Conservation (phyloP, 805 yeast genomes). For the Alloascoidea africana region DNA sequence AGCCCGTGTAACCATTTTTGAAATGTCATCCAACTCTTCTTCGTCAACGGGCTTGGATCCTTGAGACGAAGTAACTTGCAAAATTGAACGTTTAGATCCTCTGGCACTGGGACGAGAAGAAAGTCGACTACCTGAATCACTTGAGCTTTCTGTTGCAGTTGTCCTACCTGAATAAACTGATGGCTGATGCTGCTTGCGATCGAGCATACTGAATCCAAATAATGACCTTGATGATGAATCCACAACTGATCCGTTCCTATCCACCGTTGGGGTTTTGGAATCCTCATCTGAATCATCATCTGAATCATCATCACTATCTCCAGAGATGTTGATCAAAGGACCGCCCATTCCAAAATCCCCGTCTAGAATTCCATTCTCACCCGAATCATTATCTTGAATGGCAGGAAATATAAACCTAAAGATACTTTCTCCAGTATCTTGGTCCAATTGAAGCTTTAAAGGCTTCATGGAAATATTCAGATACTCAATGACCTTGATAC, state of each 20-base stretch:
- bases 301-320: constrained; percentile 7
- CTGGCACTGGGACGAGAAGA: background rate
- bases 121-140: too few species aligned
- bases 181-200: too few species aligned
- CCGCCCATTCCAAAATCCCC: background rate
- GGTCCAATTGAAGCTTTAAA: constrained; percentile 58
- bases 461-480: constrained; percentile 52
- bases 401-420: constrained; percentile 61
- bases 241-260: too few species aligned
- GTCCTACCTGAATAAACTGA: too few species aligned
- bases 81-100: background rate
- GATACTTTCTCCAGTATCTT: constrained; percentile 45
- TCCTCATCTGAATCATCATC: constrained; percentile 3
- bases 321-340: constrained; percentile 1
- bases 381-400: constrained; percentile 13
- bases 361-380: background rate
- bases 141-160: background rate
- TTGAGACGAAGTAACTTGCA: background rate
- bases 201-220: background rate
- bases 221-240: background rate
- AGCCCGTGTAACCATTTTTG: constrained; percentile 64
- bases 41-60: constrained; percentile 5
- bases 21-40: constrained; percentile 21
- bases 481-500: constrained; percentile 63
- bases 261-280: background rate